Base-by-base conservation (phyloP, 1,139 yeast species). In the Candida tetrigidarum region DNA sequence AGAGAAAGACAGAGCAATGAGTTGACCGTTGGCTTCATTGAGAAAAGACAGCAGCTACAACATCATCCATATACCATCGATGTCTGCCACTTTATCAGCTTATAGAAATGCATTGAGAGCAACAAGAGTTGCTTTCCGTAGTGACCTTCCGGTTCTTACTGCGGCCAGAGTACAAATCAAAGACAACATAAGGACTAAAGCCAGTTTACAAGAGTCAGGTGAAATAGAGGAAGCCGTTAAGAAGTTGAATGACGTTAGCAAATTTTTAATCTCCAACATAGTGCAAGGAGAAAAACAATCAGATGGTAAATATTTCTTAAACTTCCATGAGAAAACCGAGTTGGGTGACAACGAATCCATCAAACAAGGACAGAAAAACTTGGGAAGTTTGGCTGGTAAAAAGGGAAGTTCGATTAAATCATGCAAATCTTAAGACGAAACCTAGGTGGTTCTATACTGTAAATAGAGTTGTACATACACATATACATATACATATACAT, bases 301-400 rank as follows among this genome's bases (percentile, higher is more conserved):
- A 0, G 75, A 72, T 20, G 75, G 70, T 5, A 75, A 67, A 43
- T 79, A 76, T 50, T 67, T 69, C 46, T 70, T 91, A 57, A 84
- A 86, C 52, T 84, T 93, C 55, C 97, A 90, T 60, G 70, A 81
- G 43, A 81, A 86, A 42, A 88, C 96, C 0, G 98, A 93, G 64
- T 73, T 92, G 43, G 98, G 98, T 11, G 97, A 91, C 60, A 93
- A 93, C 62, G 96, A 74, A 41, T 64, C 71, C 33, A 74, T 74
- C 51, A 74, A 71, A 51, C 69, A 66, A 44, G 53, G 56, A 28
- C 62, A 63, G 44, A 60, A 56, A 43, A 58, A 71, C 32, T 53
- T 74, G 66, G 79, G 79, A 4, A 64, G 74, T 28, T 68, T 74
- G 50, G 70, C 76, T 1, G 77, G 77, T 2, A 66, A 64, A 41